Evolutionary conservation across 2,329 filamentous ascomycete species (phyloP), one percentile per base, ranked within the genome.

Genomic region (Stylonectria norvegica): DNA sequence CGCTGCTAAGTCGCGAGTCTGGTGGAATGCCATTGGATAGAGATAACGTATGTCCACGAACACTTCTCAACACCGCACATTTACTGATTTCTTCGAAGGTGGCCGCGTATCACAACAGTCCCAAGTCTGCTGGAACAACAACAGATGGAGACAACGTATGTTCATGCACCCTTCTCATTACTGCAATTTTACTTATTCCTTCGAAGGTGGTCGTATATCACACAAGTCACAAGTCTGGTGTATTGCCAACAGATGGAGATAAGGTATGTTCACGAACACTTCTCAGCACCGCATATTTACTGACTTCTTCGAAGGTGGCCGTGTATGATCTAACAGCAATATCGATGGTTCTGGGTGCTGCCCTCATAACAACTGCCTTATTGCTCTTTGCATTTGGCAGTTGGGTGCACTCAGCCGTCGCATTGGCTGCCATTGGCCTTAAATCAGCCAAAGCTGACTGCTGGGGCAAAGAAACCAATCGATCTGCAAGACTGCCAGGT

Each of bases 31-130:
- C n/a, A n/a, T n/a, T n/a, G n/a, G 27, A 30, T 30, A 8, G 6
- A 14, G 27, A 23, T 29, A 47, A 49, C 45, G 53, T 56, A 55
- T 34, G 51, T 53, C 10, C 20, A 29, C 20, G 10, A 33, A 10
- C 19, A 3, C 16, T 17, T 4, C 3, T 19, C 3, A 14, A 22
- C 4, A 14, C 19, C 17, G 31, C 25, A 12, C 28, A 34, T 18
- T 47, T 35, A 47, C 55, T 58, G 53, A 58, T 38, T 48, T 38
- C 32, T 37, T 20, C 52, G 51, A 58, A 57, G 56, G 45, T 49
- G 37, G 33, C 28, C 38, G 36, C 34, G 22, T 25, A 14, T 34
- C 34, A 11, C 15, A 31, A 32, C 10, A 31, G 23, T 20, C 38
- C 35, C 16, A 35, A 19, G 11, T 3, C 42, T 40, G 36, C 30